Base-by-base conservation (phyloP, 768 basidiomycete genomes). In the Amanita polypyramis region DNA sequence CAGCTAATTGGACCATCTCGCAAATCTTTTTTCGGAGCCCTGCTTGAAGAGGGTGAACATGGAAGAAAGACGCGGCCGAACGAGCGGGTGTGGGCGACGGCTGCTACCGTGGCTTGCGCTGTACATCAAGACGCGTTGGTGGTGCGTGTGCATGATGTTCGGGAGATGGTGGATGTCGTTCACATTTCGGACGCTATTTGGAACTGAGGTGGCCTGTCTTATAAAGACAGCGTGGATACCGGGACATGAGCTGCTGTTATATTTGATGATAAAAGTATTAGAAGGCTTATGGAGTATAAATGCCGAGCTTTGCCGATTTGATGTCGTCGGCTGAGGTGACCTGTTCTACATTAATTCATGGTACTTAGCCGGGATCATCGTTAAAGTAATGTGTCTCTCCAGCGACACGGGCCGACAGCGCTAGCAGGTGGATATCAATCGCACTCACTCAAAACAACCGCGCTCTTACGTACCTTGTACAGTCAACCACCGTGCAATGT, bases 401-500 rank as follows among this genome's bases (percentile, higher is more conserved):
- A 32, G n/a, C 33, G 33, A 39, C 20, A 20, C 11, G 20, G 19
- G 20, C 21, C 25, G 15, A 25, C 21, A 3, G 4, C 8, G 40
- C 8, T n/a, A n/a, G 15, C 37, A 21, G 5, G 8, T 30, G 27
- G 8, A 19, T 33, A 7, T 17, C 10, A 11, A 15, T 19, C 29
- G 12, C 27, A 41, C 15, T 25, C 11, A 14, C 10, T 5, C 14
- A 6, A n/a, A 25, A n/a, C n/a, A n/a, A n/a, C n/a, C n/a, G 25
- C 4, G 10, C 42, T 8, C 11, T 14, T 11, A n/a, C 29, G 11
- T 32, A 30, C 29, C 27, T 32, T 32, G 32, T 30, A 32, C 20
- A 34, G 14, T 47, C 64, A 95, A 47, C 93, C 92, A 2, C 95
- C 95, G 57, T 98, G 95, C 42, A 98, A 65, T 0, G 94, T 97